Evolutionary conservation across 352 stramenopile genomes (phyloP), one percentile per base, ranked within the genome.

Genomic region (Pythium vanterpoolii): DNA sequence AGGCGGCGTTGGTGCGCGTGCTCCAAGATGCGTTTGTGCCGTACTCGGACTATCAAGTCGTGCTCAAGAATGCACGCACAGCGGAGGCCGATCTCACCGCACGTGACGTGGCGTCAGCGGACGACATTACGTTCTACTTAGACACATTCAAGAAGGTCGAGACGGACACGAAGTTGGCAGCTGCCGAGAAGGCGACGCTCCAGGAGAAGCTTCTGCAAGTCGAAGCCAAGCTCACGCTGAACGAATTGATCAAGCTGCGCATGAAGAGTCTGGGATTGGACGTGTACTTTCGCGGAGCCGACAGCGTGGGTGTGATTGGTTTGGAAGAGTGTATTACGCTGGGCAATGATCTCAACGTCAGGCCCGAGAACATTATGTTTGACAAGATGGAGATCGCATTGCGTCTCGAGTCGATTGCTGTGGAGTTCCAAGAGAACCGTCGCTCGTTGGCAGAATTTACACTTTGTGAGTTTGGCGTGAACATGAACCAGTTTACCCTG

Each of bases 61-160:
- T 55, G 10, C 28, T 73, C 23, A 63, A 73, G 36, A 56, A 45
- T 21, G 34, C 57, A 3, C 60, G 56, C 24, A 46, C 65, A n/a
- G 40, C 62, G 2, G 60, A 69, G 44, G 39, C 39, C 2, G 65
- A 69, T 23, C 53, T 55, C 5, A 38, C 47, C 3, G 53, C 40
- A 3, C 47, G 46, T 9, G 36, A 62, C 24, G 28, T 56, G 5
- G 38, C 60, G 2, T 53, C 62, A 0, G 31, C 44, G 14, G 67
- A 74, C 45, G 67, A 74, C 7, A 38, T 58, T 18, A 23, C 60
- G 10, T 71, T 71, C 34, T 71, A 74, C 26, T 5, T 74, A 16
- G 46, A 69, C 13, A 33, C 66, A 5, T 71, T 68, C 56, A 68
- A 68, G 50, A 60, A 60, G 23, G 54, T 62, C 23, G 62, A 68